Evolutionary conservation across 2,329 filamentous ascomycete genomes (phyloP), one percentile per base, ranked within the genome.

Genomic region (Phyllosticta capitalensis): DNA sequence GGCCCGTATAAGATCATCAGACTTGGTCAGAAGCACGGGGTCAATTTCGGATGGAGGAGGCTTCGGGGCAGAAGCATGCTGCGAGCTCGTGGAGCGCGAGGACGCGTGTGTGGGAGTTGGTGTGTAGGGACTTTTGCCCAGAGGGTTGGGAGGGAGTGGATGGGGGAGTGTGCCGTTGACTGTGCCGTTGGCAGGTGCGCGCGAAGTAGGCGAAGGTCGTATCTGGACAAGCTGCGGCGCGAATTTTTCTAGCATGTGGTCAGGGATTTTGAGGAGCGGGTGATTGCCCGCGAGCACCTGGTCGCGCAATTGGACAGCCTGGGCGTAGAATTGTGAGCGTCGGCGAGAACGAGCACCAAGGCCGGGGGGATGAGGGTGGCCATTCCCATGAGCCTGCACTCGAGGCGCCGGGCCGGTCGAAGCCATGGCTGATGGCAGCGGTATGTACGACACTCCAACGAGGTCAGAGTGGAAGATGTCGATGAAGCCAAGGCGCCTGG

Each of bases 21-120:
- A 92, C 74, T 96, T 96, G 69, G 89, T 87, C 72, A 95, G 80
- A 66, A 95, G 80, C 62, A 95, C 85, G 55, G 90, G 89, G 72
- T 95, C 84, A 75, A 94, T 88, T 72, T 87, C 85, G 62, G 85
- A 83, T 64, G 80, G 82, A 61, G 76, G 74, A 65, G 80, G 74
- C 67, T 75, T 67, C 69, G 75, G 17, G 14, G 20, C 51, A 21
- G 49, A 30, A 3, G 58, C 53, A 3, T 54, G 45, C 38, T 60
- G 58, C 14, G 53, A 55, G 49, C 53, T 55, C 28, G 54, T 20
- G 38, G 58, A 52, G 63, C 58, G 55, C 28, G 61, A 55, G 12
- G 52, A 51, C n/a, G 54, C 51, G 19, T 20, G 28, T 10, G 52
- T 45, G 19, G 61, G 54, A 20, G 56, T 67, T 55, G 72, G 67